Evolutionary conservation across 192 early-diverging fungal genomes (phyloP).

Genomic region (Rhizoclosmatium sp.): DNA sequence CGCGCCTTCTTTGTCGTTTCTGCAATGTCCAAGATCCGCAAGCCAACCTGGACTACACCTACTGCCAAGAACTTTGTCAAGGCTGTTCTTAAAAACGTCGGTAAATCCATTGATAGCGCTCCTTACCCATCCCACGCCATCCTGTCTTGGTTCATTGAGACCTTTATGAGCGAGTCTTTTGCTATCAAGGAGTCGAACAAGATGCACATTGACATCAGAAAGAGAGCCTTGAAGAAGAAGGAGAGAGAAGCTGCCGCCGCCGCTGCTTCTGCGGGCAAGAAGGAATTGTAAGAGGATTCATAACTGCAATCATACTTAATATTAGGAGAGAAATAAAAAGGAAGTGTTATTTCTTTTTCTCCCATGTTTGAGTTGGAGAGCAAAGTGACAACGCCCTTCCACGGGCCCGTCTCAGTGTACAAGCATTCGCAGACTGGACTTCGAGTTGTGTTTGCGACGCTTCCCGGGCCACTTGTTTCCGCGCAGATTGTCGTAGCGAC

Average conservation of each 20-base stretch:
- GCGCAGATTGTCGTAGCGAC: constrained; percentile 81
- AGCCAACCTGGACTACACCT: constrained; percentile 81
- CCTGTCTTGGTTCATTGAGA: constrained; percentile 73
- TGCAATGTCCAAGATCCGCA: constrained; percentile 92
- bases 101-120: constrained; percentile 68
- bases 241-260: constrained; percentile 46
- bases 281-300: neutral
- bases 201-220: constrained; percentile 72
- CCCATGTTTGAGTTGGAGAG: neutral
- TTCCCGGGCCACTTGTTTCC: constrained; percentile 72
- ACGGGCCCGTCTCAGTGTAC: constrained; percentile 32
- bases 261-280: neutral
- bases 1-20: constrained; percentile 97
- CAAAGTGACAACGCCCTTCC: neutral
- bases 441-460: constrained; percentile 65
- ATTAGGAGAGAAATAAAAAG: too few relatives aligned
- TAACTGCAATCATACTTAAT: too few relatives aligned
- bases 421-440: constrained; percentile 38
- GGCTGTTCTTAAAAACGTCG: constrained; percentile 73
- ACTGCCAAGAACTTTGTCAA: constrained; percentile 81
- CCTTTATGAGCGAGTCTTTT: constrained; percentile 63
- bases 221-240: constrained; percentile 75
- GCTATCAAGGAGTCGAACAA: constrained; percentile 64
- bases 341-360: too few relatives aligned
- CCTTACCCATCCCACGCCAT: constrained; percentile 76